phyloP scores from a whole-genome alignment of 176 grass and related monocot species.

The Pontederia paniculata region DNA sequence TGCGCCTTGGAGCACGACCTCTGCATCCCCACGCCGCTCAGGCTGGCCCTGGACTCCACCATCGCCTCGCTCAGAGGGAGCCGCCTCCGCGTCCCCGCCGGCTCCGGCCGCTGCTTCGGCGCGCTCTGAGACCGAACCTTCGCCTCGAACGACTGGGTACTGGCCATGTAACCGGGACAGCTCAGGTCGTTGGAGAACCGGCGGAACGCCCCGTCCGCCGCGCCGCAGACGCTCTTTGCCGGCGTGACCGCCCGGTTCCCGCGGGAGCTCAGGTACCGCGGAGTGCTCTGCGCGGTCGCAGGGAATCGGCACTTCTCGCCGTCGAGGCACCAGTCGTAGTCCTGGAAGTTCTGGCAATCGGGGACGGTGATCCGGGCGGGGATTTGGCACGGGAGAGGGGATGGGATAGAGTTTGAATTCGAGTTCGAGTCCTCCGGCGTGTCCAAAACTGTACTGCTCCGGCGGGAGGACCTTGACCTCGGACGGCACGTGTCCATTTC shows the following conservation, averaged over 20 bases:
- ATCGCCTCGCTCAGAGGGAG: slow-evolving; percentile 1
- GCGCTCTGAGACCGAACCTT: slow-evolving; percentile 64
- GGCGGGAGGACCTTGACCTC: slow-evolving; percentile 19
- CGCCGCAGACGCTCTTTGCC: slow-evolving; percentile 13
- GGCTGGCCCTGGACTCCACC: slow-evolving; percentile 19
- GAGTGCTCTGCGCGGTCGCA: slow-evolving; percentile 6
- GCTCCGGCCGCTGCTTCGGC: too few relatives aligned
- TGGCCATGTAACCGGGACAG: slow-evolving; percentile 72
- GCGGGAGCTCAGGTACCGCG: not conserved
- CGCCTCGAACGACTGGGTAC: slow-evolving; percentile 62
- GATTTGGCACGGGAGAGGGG: slow-evolving; percentile 30
- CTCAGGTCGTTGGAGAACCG: slow-evolving; percentile 16
- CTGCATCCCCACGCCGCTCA: slow-evolving; percentile 22
- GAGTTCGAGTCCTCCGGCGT: not conserved
- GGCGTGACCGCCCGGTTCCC: slow-evolving; percentile 21
- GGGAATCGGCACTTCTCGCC: not conserved
- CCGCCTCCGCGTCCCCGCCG: not conserved
- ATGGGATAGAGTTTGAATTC: slow-evolving; percentile 8
- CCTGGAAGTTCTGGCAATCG: slow-evolving; percentile 17
- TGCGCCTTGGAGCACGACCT: slow-evolving; percentile 33
- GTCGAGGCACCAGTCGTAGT: not conserved
- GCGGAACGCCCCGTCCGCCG: slow-evolving; percentile 23
- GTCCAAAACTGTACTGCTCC: not conserved
- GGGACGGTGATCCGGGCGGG: slow-evolving; percentile 13
- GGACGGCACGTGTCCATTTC: too few relatives aligned